Conservation (phyloP, 2,329 filamentous ascomycete genomes). For the Pseudocercospora fuligena region DNA sequence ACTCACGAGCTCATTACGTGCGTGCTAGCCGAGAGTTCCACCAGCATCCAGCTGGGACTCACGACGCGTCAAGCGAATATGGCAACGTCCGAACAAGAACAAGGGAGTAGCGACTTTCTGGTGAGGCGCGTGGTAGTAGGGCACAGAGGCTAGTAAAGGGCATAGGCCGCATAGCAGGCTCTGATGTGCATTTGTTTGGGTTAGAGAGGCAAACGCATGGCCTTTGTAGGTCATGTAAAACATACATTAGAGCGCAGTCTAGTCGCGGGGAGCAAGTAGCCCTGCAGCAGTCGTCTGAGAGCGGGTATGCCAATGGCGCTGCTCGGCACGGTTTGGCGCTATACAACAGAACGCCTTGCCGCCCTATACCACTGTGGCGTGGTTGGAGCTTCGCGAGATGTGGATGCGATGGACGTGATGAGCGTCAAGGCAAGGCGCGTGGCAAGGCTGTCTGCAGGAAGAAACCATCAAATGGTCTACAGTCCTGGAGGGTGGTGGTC, state of each 20-base stretch:
- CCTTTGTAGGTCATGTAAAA: background rate
- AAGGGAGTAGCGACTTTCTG: too few species aligned
- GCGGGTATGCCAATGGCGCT: background rate
- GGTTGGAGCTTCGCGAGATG: background rate
- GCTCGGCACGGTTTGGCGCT: background rate
- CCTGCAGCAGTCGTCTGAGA: constrained; percentile 4
- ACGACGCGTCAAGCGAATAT: background rate
- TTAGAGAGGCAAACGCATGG: background rate
- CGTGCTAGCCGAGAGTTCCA: background rate
- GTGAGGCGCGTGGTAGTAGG: too few species aligned
- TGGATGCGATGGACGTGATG: background rate
- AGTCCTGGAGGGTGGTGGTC: background rate
- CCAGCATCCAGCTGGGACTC: background rate
- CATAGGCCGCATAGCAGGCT: background rate
- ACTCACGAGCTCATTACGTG: constrained; percentile 2
- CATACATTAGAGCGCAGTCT: constrained; percentile 11
- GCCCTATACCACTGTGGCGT: background rate
- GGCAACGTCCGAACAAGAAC: background rate
- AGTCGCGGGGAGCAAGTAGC: constrained; percentile 7
- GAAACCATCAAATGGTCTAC: background rate
- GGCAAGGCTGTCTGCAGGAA: background rate
- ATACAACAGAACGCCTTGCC: background rate
- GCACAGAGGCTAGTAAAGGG: too few species aligned
- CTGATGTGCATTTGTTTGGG: background rate
- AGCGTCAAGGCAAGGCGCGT: background rate